phyloP scores from a whole-genome alignment of 2,329 filamentous ascomycete species.

The Monosporascus sp. region DNA sequence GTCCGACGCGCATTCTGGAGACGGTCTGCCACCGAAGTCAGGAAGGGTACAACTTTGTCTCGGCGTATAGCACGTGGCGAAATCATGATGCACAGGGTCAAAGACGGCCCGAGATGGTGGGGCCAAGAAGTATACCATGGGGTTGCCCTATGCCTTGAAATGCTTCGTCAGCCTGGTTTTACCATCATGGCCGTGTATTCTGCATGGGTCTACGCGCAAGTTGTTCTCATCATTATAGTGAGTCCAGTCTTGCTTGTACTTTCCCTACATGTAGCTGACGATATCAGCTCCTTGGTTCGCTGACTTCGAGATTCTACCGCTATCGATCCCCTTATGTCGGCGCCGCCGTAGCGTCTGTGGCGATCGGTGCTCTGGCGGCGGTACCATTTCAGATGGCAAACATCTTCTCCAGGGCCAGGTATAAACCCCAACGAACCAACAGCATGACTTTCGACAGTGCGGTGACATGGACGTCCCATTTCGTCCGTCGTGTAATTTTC shows the following conservation, averaged over 20 bases:
- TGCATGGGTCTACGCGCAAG: constrained; percentile 73
- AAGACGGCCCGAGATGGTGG: constrained; percentile 71
- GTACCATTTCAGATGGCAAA: constrained; percentile 71
- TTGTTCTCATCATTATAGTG: constrained; percentile 63
- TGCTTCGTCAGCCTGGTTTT: constrained; percentile 72
- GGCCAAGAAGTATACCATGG: constrained; percentile 71
- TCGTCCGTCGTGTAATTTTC: constrained; percentile 64
- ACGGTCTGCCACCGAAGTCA: constrained; percentile 61
- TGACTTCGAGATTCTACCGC: constrained; percentile 64
- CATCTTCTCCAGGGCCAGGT: constrained; percentile 60
- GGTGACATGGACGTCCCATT: constrained; percentile 66
- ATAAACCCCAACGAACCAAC: constrained; percentile 54
- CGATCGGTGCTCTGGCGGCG: constrained; percentile 63
- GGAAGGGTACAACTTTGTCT: constrained; percentile 46
- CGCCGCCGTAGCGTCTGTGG: constrained; percentile 58
- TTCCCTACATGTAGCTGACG: constrained; percentile 1
- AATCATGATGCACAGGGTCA: constrained; percentile 68
- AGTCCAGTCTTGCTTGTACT: constrained; percentile 4
- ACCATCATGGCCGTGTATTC: constrained; percentile 66
- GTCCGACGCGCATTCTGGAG: constrained; percentile 65
- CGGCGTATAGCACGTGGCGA: constrained; percentile 64
- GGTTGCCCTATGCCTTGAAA: constrained; percentile 58
- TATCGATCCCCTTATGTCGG: constrained; percentile 62
- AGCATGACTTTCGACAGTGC: constrained; percentile 61
- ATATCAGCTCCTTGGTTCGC: constrained; percentile 55